Base-by-base conservation (phyloP, 2,329 filamentous ascomycete genomes). In the Cryoendolithus antarcticus region DNA sequence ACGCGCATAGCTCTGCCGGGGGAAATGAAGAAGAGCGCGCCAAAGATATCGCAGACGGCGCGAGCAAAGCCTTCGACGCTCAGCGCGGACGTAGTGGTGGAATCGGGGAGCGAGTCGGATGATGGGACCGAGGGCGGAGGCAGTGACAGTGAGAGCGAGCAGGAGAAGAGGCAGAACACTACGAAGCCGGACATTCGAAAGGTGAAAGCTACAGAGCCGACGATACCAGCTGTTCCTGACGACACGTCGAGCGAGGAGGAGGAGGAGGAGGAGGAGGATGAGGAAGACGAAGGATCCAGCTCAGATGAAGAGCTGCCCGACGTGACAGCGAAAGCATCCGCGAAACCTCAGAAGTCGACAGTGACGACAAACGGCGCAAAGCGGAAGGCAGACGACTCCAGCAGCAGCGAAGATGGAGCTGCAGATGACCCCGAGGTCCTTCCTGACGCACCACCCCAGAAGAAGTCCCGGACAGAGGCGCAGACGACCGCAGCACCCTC, bases 71-170 rank as follows among this genome's bases (percentile, higher is more conserved):
- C 44, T 30, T 47, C 30, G 41, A 43, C 40, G 27, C 46, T 60
- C 48, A 62, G 60, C 47, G 48, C 55, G 39, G 61, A 64, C 49
- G 50, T 56, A 11, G 43, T 63, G 8, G 29, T 40, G 9, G 48
- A 40, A 24, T 40, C 38, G 35, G 38, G 33, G 58, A 30, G 28
- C 45, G 58, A 37, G 49, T 50, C 37, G 40, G 52, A 53, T 48
- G 30, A 32, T 19, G 46, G 44, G 37, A 44, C 38, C 34, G 47
- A 44, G 30, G 45, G 43, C 15, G 35, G 51, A 3, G 57, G 51
- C 31, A 62, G 57, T 40, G 54, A 56, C 39, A 63, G 57, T 39
- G 56, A 55, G 37, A 59, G 55, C 35, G 55, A 56, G 32, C 35
- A 34, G 9, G 46, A 51, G 11, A 55, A 54, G 24, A 35, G 42